These are phyloP conservation scores for Pilatotrama ljubarskyi DNA, from an alignment of 768 basidiomycete species.

Conservation along the genomic window DNA sequence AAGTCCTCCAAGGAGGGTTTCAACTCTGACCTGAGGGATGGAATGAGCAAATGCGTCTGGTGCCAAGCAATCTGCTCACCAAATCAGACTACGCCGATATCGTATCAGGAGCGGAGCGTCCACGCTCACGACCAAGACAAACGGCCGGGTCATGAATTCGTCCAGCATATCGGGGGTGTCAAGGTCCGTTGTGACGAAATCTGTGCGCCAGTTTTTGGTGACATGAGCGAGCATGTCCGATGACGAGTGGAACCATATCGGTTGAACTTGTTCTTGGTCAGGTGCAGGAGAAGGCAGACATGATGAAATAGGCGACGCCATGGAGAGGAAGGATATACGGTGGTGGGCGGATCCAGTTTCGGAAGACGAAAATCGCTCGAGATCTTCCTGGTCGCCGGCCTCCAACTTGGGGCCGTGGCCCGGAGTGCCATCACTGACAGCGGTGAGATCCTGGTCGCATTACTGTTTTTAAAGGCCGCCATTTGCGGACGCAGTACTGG, in stretches of 20 bases:
- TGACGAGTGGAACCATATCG: slow-evolving; percentile 46
- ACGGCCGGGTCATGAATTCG: slow-evolving; percentile 81
- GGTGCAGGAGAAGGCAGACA: slow-evolving; percentile 27
- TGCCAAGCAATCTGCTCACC: neutral
- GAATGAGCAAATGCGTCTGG: neutral
- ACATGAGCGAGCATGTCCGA: slow-evolving; percentile 65
- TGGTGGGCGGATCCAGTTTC: neutral
- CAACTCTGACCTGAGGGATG: slow-evolving; percentile 12
- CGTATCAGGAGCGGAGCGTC: slow-evolving; percentile 81
- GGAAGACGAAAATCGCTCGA: neutral
- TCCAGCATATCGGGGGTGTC: slow-evolving; percentile 54
- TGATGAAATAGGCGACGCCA: slow-evolving; percentile 27
- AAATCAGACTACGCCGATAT: slow-evolving; percentile 46
- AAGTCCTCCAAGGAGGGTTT: slow-evolving; percentile 66
- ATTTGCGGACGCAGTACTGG: too few relatives aligned
- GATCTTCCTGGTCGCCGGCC: neutral
- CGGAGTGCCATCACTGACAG: neutral
- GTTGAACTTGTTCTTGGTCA: slow-evolving; percentile 8
- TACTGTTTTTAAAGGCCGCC: too few relatives aligned
- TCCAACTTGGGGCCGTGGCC: neutral
- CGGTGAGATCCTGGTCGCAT: neutral
- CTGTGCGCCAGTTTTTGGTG: slow-evolving; percentile 76
- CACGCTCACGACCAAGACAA: slow-evolving; percentile 80
- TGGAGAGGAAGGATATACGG: slow-evolving; percentile 26
- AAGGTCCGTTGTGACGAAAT: slow-evolving; percentile 83